Conservation (phyloP, 164 flowering plant genomes). For the Dillenia suffruticosa region DNA sequence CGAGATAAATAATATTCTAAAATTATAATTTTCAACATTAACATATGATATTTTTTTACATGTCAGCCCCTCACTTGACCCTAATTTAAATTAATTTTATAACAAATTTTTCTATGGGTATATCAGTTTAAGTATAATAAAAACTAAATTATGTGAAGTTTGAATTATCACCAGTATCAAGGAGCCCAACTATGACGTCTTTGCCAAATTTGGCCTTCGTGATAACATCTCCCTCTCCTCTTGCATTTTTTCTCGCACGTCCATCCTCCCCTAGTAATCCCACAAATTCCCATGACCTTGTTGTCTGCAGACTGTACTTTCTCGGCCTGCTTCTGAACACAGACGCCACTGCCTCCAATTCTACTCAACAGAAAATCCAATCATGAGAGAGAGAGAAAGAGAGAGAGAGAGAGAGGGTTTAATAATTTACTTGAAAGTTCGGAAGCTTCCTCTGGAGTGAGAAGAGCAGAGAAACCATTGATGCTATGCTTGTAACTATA, state of each 20-base stretch:
- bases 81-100: not conserved
- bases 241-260: not conserved
- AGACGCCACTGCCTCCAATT: constrained; percentile 60
- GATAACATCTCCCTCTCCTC: constrained; percentile 17
- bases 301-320: constrained; percentile 58
- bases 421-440: constrained; percentile 43
- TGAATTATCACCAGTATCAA: constrained; percentile 58
- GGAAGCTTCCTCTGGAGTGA: constrained; percentile 64
- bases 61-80: too few species aligned
- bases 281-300: constrained; percentile 84
- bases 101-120: not conserved
- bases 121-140: not conserved
- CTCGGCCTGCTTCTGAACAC: constrained; percentile 37
- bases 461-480: constrained; percentile 88
- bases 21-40: too few species aligned
- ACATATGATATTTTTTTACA: too few species aligned
- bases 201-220: constrained; percentile 50
- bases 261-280: constrained; percentile 29
- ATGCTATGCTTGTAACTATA: constrained; percentile 86
- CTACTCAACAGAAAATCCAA: constrained; percentile 25
- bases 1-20: too few species aligned
- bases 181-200: constrained; percentile 56
- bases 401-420: not conserved
- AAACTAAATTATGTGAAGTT: not conserved
- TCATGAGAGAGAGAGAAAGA: not conserved